Evolutionary conservation across 2,329 filamentous ascomycete species (phyloP).

Genomic region (Trichoderma cornu-damae): DNA sequence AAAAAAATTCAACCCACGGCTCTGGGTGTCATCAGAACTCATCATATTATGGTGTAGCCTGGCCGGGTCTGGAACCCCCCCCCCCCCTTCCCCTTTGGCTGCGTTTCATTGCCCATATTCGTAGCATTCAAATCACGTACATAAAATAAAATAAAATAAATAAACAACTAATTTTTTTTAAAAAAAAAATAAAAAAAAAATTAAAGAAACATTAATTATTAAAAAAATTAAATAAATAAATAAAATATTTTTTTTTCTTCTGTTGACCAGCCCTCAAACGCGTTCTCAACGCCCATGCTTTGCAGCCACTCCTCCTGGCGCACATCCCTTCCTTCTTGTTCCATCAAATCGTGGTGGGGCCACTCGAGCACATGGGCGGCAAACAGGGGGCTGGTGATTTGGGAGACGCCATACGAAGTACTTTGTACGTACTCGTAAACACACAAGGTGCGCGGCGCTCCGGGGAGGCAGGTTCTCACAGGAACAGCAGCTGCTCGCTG

Average conservation of each 20-base stretch:
- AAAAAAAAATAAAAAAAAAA: not conserved
- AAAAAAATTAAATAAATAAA: too few relatives aligned
- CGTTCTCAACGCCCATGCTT: not conserved
- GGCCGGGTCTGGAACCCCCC: not conserved
- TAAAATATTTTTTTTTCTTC: too few relatives aligned
- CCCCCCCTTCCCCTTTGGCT: not conserved
- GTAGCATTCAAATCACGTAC: too few relatives aligned
- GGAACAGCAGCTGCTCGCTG: not conserved
- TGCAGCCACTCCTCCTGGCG: constrained; percentile 4
- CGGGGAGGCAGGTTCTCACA: not conserved
- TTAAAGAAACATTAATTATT: not conserved
- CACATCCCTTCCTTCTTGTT: not conserved
- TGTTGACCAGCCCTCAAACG: not conserved
- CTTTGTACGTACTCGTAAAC: too few relatives aligned
- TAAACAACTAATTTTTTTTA: too few relatives aligned
- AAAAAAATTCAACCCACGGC: not conserved
- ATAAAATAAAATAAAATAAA: too few relatives aligned
- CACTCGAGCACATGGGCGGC: constrained; percentile 11
- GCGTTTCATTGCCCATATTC: constrained; percentile 8
- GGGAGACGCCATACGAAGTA: too few relatives aligned
- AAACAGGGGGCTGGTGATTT: constrained; percentile 8
- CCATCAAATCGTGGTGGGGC: constrained; percentile 6
- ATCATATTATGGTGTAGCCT: not conserved
- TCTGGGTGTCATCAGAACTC: constrained; percentile 1
- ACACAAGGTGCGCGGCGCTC: not conserved